These are phyloP conservation scores for Monocercomonoides exilis DNA, from an alignment of 78 protist species.

Conservation along the genomic window DNA sequence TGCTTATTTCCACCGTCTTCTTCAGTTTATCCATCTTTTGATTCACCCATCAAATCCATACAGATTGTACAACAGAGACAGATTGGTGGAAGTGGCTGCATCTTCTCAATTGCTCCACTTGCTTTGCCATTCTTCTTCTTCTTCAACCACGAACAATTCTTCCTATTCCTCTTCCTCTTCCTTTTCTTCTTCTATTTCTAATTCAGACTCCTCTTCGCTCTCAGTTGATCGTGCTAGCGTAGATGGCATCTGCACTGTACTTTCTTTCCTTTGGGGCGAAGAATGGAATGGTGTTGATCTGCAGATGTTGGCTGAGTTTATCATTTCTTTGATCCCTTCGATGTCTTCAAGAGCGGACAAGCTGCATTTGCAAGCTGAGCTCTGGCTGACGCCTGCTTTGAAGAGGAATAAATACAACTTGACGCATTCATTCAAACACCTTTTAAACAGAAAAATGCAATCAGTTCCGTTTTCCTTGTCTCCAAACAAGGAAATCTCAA, in stretches of 20 bases:
- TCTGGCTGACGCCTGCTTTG: not conserved
- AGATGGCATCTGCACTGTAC: not conserved
- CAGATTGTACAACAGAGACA: not conserved
- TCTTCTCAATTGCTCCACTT: not conserved
- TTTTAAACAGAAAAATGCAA: not conserved
- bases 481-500: not conserved
- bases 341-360: not conserved
- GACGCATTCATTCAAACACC: not conserved
- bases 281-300: not conserved
- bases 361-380: not conserved
- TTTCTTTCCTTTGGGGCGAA: not conserved
- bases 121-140: not conserved
- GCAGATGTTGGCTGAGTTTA: not conserved
- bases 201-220: not conserved
- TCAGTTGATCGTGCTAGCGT: not conserved
- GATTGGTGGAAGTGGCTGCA: not conserved
- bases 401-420: not conserved
- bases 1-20: not conserved
- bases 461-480: not conserved
- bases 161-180: not conserved
- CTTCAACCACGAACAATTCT: not conserved
- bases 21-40: not conserved
- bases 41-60: not conserved
- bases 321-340: not conserved
- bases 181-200: not conserved